Evolutionary conservation across 1,139 yeast species (phyloP).

Genomic region (Debaryomycetaceae sp.): DNA sequence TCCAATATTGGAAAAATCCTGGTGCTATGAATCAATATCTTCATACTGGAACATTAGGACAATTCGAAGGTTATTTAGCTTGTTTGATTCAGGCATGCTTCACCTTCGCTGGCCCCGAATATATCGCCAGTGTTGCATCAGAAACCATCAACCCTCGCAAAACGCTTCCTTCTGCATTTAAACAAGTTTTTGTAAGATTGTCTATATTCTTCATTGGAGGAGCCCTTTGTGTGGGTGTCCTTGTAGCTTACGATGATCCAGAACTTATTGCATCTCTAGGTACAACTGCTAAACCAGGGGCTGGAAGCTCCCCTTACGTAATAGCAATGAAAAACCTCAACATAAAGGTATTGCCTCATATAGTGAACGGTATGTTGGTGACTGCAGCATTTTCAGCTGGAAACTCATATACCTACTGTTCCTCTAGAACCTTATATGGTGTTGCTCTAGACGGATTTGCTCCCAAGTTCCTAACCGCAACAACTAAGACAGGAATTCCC

Average conservation of each 20-base stretch:
- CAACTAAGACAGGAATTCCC: slow-evolving; percentile 45
- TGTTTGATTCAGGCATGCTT: slow-evolving; percentile 18
- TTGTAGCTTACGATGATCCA: slow-evolving; percentile 30
- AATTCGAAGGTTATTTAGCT: slow-evolving; percentile 17
- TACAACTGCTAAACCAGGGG: slow-evolving; percentile 20
- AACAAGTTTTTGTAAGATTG: slow-evolving; percentile 31
- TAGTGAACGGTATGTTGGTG: slow-evolving; percentile 32
- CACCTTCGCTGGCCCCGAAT: slow-evolving; percentile 21
- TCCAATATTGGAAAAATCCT: slow-evolving; percentile 21
- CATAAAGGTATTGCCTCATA: slow-evolving; percentile 30
- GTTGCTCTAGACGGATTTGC: slow-evolving; percentile 33
- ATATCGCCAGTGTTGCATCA: slow-evolving; percentile 14
- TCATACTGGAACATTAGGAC: slow-evolving; percentile 16
- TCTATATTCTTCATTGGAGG: slow-evolving; percentile 31
- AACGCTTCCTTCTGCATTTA: slow-evolving; percentile 31
- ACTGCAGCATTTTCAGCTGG: slow-evolving; percentile 53
- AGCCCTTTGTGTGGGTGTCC: slow-evolving; percentile 30
- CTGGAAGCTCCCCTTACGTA: slow-evolving; percentile 33
- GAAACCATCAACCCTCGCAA: slow-evolving; percentile 31
- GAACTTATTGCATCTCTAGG: slow-evolving; percentile 26
- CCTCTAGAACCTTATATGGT: slow-evolving; percentile 32
- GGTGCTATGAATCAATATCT: slow-evolving; percentile 13
- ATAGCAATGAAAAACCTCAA: slow-evolving; percentile 36
- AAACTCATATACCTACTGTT: slow-evolving; percentile 32
- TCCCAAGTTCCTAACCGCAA: slow-evolving; percentile 30